Evolutionary conservation across 495 filamentous ascomycete genomes (phyloP), one percentile per base, ranked within the genome.

Genomic region (Pseudoneurospora amorphoporcata): DNA sequence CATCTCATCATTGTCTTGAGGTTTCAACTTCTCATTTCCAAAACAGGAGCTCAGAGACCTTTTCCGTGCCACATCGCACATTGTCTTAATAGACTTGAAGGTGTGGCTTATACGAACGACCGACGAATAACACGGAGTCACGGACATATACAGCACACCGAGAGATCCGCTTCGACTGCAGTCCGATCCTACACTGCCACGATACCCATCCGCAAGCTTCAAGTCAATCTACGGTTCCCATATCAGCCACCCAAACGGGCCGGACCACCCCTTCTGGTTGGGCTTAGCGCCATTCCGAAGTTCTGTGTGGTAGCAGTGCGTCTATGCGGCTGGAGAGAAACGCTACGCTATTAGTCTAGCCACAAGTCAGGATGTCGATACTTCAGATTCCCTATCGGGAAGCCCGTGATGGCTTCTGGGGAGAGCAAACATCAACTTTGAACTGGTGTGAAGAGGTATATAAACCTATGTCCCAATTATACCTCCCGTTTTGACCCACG

Each of bases 391-490:
- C 90, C 32, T 97, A 97, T 80, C 89, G 91, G 53, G 86, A 85
- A 71, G 76, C 87, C 65, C 84, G 88, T 9, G 84, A 87, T 69
- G 94, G 94, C 39, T 92, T 89, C 79, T 97, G 94, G 94, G 88
- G 86, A 14, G 90, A 93, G 42, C 91, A 95, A 53, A 97, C 93
- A 0, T 94, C 93, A 23, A 97, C 94, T 0, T 77, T 97, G 72
- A 95, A 97, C 76, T 97, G 93, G 90, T 97, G 94, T 79, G 94
- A 97, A 87, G 94, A 97, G 88, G 92, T 93, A 81, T 72, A 69
- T 12, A 14, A 9, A 68, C 61, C 14, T 29, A 38, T 17, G 7
- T 14, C 17, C 8, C 12, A n/a, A n/a, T 40, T 42, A 39, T 10
- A 45, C 65, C 23, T 17, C 39, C 14, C 32, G 38, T n/a, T 43